Evolutionary conservation across 2,329 filamentous ascomycete genomes (phyloP).

Genomic region (Claviceps digitariae): DNA sequence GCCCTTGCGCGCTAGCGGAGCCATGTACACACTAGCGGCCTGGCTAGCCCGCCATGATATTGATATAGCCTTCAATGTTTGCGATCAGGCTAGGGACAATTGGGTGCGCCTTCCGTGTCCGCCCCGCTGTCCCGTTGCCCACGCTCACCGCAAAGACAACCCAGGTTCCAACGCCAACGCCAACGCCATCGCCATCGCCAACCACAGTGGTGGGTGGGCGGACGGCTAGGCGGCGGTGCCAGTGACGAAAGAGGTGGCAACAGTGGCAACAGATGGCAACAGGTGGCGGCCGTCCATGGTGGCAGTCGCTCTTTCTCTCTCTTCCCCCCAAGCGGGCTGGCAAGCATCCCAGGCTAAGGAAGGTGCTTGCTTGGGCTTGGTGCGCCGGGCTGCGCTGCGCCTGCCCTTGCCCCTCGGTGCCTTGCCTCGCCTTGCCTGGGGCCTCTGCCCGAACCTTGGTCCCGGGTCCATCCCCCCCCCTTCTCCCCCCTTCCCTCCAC

Average conservation of each 20-base stretch:
- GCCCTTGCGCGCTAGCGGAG: background rate
- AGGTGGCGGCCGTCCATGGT: background rate
- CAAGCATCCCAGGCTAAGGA: too few species aligned
- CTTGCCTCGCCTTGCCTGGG: background rate
- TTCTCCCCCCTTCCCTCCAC: background rate
- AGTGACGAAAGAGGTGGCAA: background rate
- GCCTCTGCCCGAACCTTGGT: slow-evolving; percentile 4
- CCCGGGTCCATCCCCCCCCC: slow-evolving; percentile 3
- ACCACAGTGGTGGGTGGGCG: background rate
- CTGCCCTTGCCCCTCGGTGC: background rate
- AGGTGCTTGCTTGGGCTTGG: background rate
- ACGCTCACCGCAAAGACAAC: background rate
- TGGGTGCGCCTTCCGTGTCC: background rate
- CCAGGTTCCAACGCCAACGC: background rate
- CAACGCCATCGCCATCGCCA: background rate
- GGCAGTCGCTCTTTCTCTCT: too few species aligned
- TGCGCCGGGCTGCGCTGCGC: background rate
- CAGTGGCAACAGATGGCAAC: background rate
- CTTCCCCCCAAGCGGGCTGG: too few species aligned
- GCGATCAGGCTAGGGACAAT: background rate
- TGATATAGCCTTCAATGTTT: background rate
- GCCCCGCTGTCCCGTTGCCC: too few species aligned
- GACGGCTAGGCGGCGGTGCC: background rate
- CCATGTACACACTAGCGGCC: background rate
- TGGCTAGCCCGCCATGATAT: background rate